Evolutionary conservation across 192 early-diverging fungal species (phyloP), one percentile per base, ranked within the genome.

Genomic region (Allomyces arbusculus): DNA sequence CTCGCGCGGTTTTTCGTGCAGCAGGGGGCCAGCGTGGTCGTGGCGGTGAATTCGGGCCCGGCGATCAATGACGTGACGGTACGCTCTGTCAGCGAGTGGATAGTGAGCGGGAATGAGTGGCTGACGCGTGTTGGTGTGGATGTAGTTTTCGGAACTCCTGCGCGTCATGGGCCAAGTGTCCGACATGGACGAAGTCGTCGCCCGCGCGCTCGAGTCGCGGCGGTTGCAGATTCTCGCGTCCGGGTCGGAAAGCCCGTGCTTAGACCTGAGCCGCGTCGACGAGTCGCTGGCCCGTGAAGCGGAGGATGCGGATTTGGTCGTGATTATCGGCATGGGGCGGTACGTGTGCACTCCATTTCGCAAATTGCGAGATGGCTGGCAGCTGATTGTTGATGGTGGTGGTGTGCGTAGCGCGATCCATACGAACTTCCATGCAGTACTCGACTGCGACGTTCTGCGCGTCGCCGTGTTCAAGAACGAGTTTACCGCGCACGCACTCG

Each of bases 11-110:
- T 75, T 68, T 69, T 90, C 40, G 33, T 87, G 28, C 20, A n/a
- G 20, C 68, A 70, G 45, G 78, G 79, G 50, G 78, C 79, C 6
- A 33, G 65, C 0, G 87, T 91, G 16, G 77, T 89, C 10, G 67
- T 91, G 66, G 88, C 88, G 5, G 84, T 86, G 44, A 90, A 90
- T 75, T 78, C 84, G 10, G 67, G 69, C 10, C 88, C 89, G 55
- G 86, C 88, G 55, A 81, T 91, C 63, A 91, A 91, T 71, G 89
- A 91, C 67, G 78, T 91, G 40, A 91, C 88, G 7, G 86, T 75
- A 45, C 61, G 63, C n/a, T 68, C 28, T 16, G 22, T 4, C 9
- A 3, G 23, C 8, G 28, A 19, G 28, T 40, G 33, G 33, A 8
- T 3, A 40, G 7, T 28, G 33, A 0, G 33, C 33, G 33, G 33